A percentile compares a stretch with the other conserved stretches of the same genome.
Conservation (phyloP, 192 early-diverging fungal species). For the Coemansia umbellata region DNA sequence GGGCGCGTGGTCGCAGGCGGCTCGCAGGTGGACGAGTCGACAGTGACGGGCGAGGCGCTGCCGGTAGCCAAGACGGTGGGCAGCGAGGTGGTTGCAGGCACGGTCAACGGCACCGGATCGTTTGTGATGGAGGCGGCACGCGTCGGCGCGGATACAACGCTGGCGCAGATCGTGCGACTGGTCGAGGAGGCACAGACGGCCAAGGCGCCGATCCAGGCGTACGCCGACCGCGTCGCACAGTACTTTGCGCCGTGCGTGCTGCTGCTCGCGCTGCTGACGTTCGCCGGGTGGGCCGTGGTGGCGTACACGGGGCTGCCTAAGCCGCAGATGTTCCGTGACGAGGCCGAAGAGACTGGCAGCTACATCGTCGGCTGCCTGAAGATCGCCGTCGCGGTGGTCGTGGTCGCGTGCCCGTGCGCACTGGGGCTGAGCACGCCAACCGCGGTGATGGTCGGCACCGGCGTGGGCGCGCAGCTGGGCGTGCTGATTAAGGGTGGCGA, state of each 20-base stretch:
- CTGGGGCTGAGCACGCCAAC: slow-evolving; percentile 95
- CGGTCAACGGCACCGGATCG: slow-evolving; percentile 86
- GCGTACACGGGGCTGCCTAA: slow-evolving; percentile 46
- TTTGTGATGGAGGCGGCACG: slow-evolving; percentile 80
- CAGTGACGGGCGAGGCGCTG: slow-evolving; percentile 90
- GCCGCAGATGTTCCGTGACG: slow-evolving; percentile 45
- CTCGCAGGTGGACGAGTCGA: slow-evolving; percentile 90
- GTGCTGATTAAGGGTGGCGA: slow-evolving; percentile 95
- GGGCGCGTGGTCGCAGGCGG: slow-evolving; percentile 70
- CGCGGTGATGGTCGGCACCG: slow-evolving; percentile 98
- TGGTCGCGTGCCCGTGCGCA: slow-evolving; percentile 97
- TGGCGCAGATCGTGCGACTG: slow-evolving; percentile 88
- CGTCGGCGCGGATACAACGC: slow-evolving; percentile 86
- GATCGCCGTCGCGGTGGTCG: slow-evolving; percentile 90
- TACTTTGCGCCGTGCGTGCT: slow-evolving; percentile 92
- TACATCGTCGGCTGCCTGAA: slow-evolving; percentile 80
- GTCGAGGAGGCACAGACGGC: slow-evolving; percentile 91
- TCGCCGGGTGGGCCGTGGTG: slow-evolving; percentile 72
- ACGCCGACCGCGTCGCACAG: slow-evolving; percentile 83
- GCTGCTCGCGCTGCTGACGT: slow-evolving; percentile 63
- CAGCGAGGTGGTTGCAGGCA: slow-evolving; percentile 83
- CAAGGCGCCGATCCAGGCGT: slow-evolving; percentile 93
- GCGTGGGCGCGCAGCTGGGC: slow-evolving; percentile 90
- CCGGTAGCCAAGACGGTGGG: slow-evolving; percentile 68
- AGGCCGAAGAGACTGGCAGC: slow-evolving; percentile 53